Evolutionary conservation across 768 basidiomycete species (phyloP).

Genomic region (Jaapia argillacea): DNA sequence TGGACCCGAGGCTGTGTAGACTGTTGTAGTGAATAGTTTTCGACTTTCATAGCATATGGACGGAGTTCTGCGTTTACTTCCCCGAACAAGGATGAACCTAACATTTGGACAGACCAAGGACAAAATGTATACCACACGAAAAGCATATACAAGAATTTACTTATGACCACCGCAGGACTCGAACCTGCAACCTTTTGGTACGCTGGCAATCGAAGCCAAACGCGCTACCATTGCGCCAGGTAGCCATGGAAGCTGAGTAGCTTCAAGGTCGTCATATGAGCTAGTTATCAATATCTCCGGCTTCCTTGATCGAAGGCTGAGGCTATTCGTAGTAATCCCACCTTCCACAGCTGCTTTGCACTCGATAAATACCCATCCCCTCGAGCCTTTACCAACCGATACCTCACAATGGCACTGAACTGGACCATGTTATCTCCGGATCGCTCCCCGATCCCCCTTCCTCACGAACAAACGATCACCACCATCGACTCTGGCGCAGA

Average conservation of each 20-base stretch:
- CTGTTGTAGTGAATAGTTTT: background rate
- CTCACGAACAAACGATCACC: slow-evolving; percentile 49
- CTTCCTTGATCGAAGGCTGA: too few relatives aligned
- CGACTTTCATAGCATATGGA: too few relatives aligned
- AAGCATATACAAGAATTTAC: background rate
- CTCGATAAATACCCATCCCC: background rate
- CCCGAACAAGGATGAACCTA: too few relatives aligned
- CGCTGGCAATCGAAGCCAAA: slow-evolving; percentile 47
- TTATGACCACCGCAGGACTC: slow-evolving; percentile 79
- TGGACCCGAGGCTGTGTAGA: background rate
- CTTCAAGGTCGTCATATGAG: background rate
- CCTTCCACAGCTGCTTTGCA: too few relatives aligned
- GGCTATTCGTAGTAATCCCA: too few relatives aligned
- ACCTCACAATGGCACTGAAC: slow-evolving; percentile 73
- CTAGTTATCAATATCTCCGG: too few relatives aligned
- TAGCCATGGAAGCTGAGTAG: background rate
- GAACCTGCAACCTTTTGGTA: slow-evolving; percentile 92
- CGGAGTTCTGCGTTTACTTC: too few relatives aligned
- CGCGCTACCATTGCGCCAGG: slow-evolving; percentile 1
- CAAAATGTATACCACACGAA: background rate
- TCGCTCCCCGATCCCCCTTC: slow-evolving; percentile 52
- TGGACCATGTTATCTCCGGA: slow-evolving; percentile 60
- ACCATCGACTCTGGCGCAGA: slow-evolving; percentile 50
- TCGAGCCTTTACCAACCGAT: background rate
- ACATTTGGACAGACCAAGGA: too few relatives aligned